Evolutionary conservation across 2,329 filamentous ascomycete genomes (phyloP), one percentile per base, ranked within the genome.

Genomic region (Ophiostoma quercus): DNA sequence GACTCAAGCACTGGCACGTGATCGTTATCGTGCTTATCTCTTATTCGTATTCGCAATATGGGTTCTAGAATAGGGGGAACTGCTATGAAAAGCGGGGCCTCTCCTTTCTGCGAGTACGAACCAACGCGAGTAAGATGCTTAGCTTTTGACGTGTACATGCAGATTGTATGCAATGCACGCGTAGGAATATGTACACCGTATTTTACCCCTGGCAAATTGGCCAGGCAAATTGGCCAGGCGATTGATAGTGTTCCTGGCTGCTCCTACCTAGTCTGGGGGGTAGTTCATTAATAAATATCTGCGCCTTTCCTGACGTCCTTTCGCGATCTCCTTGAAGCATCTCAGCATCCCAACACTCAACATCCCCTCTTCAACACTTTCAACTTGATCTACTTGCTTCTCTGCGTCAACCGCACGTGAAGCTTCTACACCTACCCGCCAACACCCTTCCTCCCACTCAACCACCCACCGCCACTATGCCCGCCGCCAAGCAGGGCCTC

Each of bases 401-500:
- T 57, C 57, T 62, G 57, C 57, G 6, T 62, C 25, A 62, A 62
- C 25, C 14, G 57, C 57, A 34, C 25, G 57, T 19, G 25, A 62
- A 39, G 14, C 29, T 63, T 37, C 14, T 29, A 19, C 60, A 37
- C 11, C 12, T 22, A 32, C 65, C 39, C 12, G 19, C 41, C 16
- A 51, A 14, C 12, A 1, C 25, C 37, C 39, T 19, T 22, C 25
- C 54, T 34, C 34, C 34, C 34, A 34, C 32, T 12, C 16, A 12
- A 14, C 34, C 34, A 16, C 34, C 9, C 19, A 22, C 41, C 41
- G 22, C 66, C 29, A 66, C 47, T 39, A 70, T 47, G 57, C 67
- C 71, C 68, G 71, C 71, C 43, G 54, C 72, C 63, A 73, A 71
- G 43, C 39, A 68, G 39, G 67, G 62, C 74, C 90, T 97, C 79